Base-by-base conservation (phyloP, 441 rosid species). In the Melastoma candidum region DNA sequence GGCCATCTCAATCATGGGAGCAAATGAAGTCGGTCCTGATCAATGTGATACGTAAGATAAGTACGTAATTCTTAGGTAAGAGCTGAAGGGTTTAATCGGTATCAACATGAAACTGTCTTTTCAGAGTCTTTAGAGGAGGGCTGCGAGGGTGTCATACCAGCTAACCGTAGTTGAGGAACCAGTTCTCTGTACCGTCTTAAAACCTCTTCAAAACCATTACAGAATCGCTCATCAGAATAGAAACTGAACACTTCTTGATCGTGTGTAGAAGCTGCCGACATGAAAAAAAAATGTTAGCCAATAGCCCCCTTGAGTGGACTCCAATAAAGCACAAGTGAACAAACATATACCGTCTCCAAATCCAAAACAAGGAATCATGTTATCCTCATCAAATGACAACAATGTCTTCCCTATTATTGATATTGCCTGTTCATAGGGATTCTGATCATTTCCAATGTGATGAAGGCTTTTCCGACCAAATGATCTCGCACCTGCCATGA, bases 361-460 rank as follows among this genome's bases (percentile, higher is more conserved):
- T 45, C 66, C 66, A 5, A 62, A 62, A 62, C 66, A 62, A 0
- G 66, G 66, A 41, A 62, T 62, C 46, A 62, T 49, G 53, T 62
- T 55, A 48, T 62, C 66, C 49, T 62, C 66, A 43, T 62, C 66
- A 44, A 62, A 62, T 3, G 66, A 62, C 3, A 60, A 62, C 17
- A 62, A 24, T 54, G 66, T 62, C 48, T 62, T 62, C 53, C 66
- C 66, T 2, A 62, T 62, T 5, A 62, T 62, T 3, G 66, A 44
- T 47, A 62, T 62, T 62, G 66, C 66, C 54, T 62, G 66, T 62
- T 62, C 66, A 5, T 62, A 62, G 51, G 66, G 66, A 62, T 62
- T 62, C 43, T 54, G 66, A 1, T 25, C 55, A 44, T 54, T 54
- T 54, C 66, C 66, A 1, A 62, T 48, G 55, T 62, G 55, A 55